Conservation (phyloP, 1,139 yeast genomes). For the Ogataea hybrid region DNA sequence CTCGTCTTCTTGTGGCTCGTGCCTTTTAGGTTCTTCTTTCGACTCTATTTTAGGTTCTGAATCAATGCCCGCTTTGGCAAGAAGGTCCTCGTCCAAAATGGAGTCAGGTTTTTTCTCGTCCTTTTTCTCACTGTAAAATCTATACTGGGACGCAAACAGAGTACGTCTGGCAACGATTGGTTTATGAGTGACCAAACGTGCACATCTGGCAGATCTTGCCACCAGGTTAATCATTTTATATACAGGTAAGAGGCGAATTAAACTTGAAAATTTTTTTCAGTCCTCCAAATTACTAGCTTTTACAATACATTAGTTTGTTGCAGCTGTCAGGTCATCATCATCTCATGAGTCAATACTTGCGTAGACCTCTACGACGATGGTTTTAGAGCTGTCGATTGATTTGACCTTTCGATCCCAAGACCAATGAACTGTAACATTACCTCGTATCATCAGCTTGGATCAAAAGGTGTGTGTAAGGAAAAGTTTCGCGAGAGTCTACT, state of each 20-base stretch:
- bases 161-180: neutral
- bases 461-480: slow-evolving; percentile 3
- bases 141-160: neutral
- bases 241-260: slow-evolving; percentile 5
- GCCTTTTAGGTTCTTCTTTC: slow-evolving; percentile 11
- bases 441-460: slow-evolving; percentile 5
- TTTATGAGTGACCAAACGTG: slow-evolving; percentile 1
- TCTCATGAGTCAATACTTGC: slow-evolving; percentile 75
- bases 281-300: neutral
- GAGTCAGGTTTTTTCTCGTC: slow-evolving; percentile 43
- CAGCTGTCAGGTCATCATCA: slow-evolving; percentile 90
- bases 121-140: slow-evolving; percentile 22
- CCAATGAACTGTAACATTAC: slow-evolving; percentile 7
- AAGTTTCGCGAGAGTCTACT: neutral
- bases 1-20: slow-evolving; percentile 24
- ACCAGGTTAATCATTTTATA: slow-evolving; percentile 9
- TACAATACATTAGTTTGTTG: slow-evolving; percentile 41
- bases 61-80: slow-evolving; percentile 83
- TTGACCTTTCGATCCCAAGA: slow-evolving; percentile 2
- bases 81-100: slow-evolving; percentile 75
- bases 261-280: slow-evolving; percentile 8
- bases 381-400: slow-evolving; percentile 59
- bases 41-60: slow-evolving; percentile 33
- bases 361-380: slow-evolving; percentile 92
- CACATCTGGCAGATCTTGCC: slow-evolving; percentile 4